These are phyloP conservation scores for Cystobasidium tubakii DNA, from an alignment of 768 basidiomycete species.

Conservation along the genomic window DNA sequence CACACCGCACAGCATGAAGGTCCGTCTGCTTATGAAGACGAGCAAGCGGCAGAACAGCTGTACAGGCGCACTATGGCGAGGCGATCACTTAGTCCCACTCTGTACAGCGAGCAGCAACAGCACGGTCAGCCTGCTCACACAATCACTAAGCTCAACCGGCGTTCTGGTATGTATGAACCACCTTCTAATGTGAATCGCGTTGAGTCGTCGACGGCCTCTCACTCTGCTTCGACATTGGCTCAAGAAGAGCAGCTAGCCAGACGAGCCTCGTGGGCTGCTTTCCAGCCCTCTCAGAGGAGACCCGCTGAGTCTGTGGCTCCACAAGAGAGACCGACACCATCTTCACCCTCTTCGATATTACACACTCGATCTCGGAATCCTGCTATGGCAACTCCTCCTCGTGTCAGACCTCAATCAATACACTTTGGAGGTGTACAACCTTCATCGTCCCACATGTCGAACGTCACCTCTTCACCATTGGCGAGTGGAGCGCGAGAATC, in stretches of 20 bases:
- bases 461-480: not conserved
- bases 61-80: slow-evolving; percentile 6
- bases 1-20: not conserved
- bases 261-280: slow-evolving; percentile 11
- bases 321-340: not conserved
- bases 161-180: not conserved
- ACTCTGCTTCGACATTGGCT: not conserved
- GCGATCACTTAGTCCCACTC: not conserved
- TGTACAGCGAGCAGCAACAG: not conserved
- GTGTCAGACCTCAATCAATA: not conserved
- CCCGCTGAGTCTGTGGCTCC: not conserved
- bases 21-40: not conserved
- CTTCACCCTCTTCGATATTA: not conserved
- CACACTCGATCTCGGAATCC: not conserved
- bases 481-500: not conserved
- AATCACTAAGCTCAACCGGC: not conserved
- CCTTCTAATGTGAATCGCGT: not conserved
- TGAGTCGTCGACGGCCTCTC: not conserved
- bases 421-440: not conserved
- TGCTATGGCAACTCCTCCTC: slow-evolving; percentile 1
- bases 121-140: not conserved
- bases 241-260: not conserved
- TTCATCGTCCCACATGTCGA: not conserved
- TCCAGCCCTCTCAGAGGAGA: not conserved
- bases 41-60: not conserved